Evolutionary conservation across 176 grass and related monocot species (phyloP), one percentile per base, ranked within the genome.

Genomic region (Urochloa ruziziensis): DNA sequence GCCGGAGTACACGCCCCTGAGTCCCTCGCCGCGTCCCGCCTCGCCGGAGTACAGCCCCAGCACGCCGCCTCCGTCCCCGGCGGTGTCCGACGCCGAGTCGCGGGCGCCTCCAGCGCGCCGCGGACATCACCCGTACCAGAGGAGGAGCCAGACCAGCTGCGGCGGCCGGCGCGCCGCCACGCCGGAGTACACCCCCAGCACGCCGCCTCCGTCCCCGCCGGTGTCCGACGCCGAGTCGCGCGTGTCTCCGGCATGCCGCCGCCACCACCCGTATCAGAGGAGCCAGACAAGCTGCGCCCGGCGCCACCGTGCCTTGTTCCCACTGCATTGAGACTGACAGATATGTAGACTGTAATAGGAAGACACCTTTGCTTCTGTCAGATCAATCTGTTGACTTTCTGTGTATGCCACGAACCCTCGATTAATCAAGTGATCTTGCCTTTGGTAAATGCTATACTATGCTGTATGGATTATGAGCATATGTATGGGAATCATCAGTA

Each of bases 71-170:
- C 81, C 5, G 10, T 79, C 76, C 0, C 67, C 68, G 19, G 1
- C 1, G 27, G 46, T 35, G 15, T 86, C 77, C 7, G 68, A 81
- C 28, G 68, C 47, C 1, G 27, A 11, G 48, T 81, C 85, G 0
- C 1, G 35, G 59, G 35, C 59, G 47, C 81, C 59, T 46, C 36
- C 27, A 11, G 9, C 14, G 19, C 47, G 9, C 34, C 35, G 34
- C 25, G 47, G 62, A 13, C 34, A 77, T 19, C 72, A 84, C 42
- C 82, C 82, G 0, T 84, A 84, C 62, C 48, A 13, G 61, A 84
- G 62, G 61, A 84, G 62, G 73, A 69, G 27, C 13, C 51, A 5
- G 5, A 8, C 6, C 51, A 18, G 51, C 15, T 16, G 6, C 51
- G 51, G 6, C 51, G 51, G 51, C 32, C 25, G 33, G 0, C 33